Evolutionary conservation across 805 yeast species (phyloP).

Genomic region (Metschnikowia peoriensis): DNA sequence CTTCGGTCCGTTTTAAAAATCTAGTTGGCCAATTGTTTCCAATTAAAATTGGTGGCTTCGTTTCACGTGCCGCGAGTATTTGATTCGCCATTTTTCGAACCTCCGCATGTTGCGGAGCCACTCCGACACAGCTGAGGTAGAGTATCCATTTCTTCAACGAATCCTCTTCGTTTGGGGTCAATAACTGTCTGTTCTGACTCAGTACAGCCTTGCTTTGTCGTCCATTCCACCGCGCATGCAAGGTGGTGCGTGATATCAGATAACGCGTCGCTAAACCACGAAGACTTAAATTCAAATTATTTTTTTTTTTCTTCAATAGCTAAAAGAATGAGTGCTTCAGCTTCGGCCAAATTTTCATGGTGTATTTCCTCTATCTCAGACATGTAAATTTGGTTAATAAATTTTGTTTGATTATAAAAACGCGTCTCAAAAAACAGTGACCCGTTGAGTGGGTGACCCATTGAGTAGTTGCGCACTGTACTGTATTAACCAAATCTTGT

Average conservation of each 20-base stretch:
- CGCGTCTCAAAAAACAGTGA: not conserved
- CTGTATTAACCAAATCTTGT: too few relatives aligned
- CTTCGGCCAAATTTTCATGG: not conserved
- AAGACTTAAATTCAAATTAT: not conserved
- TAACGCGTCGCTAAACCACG: not conserved
- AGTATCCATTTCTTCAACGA: not conserved
- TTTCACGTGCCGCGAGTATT: not conserved
- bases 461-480: not conserved
- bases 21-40: not conserved
- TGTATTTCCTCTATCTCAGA: not conserved
- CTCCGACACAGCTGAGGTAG: not conserved
- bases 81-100: not conserved
- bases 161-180: not conserved
- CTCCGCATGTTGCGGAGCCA: not conserved
- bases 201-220: not conserved
- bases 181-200: not conserved
- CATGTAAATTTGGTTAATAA: not conserved
- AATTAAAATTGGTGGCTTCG: not conserved
- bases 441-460: not conserved
- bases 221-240: not conserved
- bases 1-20: not conserved
- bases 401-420: too few relatives aligned
- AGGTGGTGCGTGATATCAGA: not conserved
- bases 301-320: not conserved
- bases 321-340: not conserved